Percentiles rank a stretch among this genome's conserved stretches.
Evolutionary conservation across 169 alveolate species (phyloP).

Genomic region (Eimeria tenella): DNA sequence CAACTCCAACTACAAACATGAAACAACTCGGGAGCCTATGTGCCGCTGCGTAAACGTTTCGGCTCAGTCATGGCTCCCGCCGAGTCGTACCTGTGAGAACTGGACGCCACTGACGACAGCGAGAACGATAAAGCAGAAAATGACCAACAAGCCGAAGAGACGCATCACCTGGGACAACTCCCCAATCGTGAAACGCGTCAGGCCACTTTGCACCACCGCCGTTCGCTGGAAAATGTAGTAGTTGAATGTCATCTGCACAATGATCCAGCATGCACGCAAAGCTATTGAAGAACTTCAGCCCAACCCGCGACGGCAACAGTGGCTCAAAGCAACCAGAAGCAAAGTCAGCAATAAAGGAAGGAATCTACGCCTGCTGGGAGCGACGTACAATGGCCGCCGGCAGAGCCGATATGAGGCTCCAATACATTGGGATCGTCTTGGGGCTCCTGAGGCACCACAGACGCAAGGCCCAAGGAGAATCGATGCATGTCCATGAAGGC

Average conservation of each 20-base stretch:
- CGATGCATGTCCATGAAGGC: background rate
- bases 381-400: conserved; percentile 66
- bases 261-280: background rate
- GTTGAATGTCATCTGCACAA: conserved; percentile 62
- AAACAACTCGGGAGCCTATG: background rate
- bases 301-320: background rate
- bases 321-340: background rate
- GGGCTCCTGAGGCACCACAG: conserved; percentile 56
- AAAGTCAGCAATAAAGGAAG: background rate
- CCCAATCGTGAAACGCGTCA: conserved; percentile 45
- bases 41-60: too few relatives aligned
- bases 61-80: background rate
- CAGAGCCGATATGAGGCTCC: conserved; percentile 72
- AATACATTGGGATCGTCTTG: conserved; percentile 76
- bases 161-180: conserved; percentile 73
- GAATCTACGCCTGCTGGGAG: background rate
- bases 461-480: background rate
- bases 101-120: conserved; percentile 67
- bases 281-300: background rate
- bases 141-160: conserved; percentile 35
- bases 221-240: conserved; percentile 59
- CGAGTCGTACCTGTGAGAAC: conserved; percentile 47
- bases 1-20: background rate
- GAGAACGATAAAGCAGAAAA: conserved; percentile 49
- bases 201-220: conserved; percentile 52